Evolutionary conservation across 1,284 basidiomycete genomes (phyloP).

Genomic region (Cystobasidium pallidum): DNA sequence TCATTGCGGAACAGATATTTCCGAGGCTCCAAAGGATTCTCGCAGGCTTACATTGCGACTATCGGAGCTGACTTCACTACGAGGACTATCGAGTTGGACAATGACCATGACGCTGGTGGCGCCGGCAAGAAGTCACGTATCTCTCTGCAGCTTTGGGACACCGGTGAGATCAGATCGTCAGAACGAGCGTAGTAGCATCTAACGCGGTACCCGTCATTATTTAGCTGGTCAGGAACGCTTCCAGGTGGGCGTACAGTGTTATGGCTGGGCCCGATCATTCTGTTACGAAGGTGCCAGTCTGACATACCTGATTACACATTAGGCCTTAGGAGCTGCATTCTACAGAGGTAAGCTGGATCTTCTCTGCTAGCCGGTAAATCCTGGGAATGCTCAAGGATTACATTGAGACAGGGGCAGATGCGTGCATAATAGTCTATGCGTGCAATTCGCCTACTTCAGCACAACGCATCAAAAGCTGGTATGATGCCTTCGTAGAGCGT

Average conservation of each 20-base stretch:
- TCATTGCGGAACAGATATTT: conserved; percentile 47
- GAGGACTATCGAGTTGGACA: conserved; percentile 64
- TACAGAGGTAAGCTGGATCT: conserved; percentile 60
- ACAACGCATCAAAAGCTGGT: conserved; percentile 69
- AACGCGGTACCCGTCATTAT: conserved; percentile 58
- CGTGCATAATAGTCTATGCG: conserved; percentile 77
- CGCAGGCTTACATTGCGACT: conserved; percentile 73
- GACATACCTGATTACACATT: background rate
- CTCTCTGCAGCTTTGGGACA: conserved; percentile 75
- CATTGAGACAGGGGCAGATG: conserved; percentile 65
- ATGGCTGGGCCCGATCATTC: background rate
- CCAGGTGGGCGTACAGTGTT: conserved; percentile 60
- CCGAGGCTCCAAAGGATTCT: conserved; percentile 60
- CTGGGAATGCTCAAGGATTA: background rate
- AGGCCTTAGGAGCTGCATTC: conserved; percentile 69
- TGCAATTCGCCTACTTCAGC: conserved; percentile 68
- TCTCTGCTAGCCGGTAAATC: background rate
- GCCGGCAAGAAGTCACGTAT: conserved; percentile 54
- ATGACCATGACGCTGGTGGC: conserved; percentile 54
- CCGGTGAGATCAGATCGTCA: conserved; percentile 38
- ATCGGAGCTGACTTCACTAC: conserved; percentile 82
- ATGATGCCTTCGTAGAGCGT: conserved; percentile 69
- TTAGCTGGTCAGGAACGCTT: conserved; percentile 78
- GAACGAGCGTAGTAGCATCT: conserved; percentile 55
- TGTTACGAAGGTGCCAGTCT: background rate